Percentiles rank a stretch among this genome's conserved stretches.
These are phyloP conservation scores for Polytrichum commune DNA, from an alignment of 225 moss, liverwort and hornwort genomes.

Conservation along the genomic window DNA sequence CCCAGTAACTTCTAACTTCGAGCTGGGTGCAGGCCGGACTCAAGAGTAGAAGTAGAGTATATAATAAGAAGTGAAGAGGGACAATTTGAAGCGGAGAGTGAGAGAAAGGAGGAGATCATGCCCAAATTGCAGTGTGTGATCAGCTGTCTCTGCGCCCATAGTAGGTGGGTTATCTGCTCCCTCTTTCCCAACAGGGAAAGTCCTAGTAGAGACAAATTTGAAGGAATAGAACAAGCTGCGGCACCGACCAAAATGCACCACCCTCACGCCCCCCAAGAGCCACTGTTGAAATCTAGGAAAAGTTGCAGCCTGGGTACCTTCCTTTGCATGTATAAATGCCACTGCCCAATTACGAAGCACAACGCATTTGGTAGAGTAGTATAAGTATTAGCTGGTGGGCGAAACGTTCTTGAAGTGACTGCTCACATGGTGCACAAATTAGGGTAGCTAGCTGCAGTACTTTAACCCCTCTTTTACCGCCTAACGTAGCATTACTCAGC, in stretches of 20 bases:
- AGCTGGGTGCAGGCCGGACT: too few relatives aligned
- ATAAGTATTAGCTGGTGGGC: too few relatives aligned
- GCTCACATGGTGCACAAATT: too few relatives aligned
- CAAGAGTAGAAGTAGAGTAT: too few relatives aligned
- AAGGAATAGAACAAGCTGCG: background rate
- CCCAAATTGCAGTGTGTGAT: background rate
- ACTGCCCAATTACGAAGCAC: background rate
- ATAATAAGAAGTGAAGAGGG: too few relatives aligned
- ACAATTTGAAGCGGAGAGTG: background rate
- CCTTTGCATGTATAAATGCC: background rate
- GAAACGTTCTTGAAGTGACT: too few relatives aligned
- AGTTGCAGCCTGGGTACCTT: too few relatives aligned
- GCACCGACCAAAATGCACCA: conserved; percentile 4
- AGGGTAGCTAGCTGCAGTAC: too few relatives aligned
- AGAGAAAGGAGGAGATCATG: background rate
- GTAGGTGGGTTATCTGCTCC: background rate
- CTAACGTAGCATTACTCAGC: too few relatives aligned
- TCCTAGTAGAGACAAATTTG: background rate
- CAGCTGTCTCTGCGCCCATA: background rate
- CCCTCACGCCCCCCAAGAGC: background rate
- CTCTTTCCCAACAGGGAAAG: background rate
- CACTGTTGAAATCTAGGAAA: too few relatives aligned
- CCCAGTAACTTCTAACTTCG: too few relatives aligned
- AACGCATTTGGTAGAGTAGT: background rate
- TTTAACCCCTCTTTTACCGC: too few relatives aligned